These are phyloP conservation scores for Hemerocallis citrina DNA, from an alignment of 106 monocot species.

Conservation along the genomic window DNA sequence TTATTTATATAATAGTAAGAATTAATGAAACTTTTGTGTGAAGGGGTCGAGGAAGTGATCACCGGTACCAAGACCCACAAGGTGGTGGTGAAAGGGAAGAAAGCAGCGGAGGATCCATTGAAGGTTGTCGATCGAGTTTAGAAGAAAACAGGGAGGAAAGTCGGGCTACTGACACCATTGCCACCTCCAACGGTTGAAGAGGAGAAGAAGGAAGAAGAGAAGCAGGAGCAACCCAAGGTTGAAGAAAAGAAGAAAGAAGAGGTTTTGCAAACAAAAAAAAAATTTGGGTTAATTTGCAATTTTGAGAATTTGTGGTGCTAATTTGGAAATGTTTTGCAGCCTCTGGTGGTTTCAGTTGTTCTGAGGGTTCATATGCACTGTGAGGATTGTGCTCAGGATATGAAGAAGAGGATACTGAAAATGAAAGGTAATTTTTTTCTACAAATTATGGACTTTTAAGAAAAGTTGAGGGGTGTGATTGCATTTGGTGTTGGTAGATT, in stretches of 20 bases:
- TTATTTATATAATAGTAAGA: too few relatives aligned
- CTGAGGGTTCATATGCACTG: conserved; percentile 95
- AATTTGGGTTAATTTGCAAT: too few relatives aligned
- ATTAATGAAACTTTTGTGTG: too few relatives aligned
- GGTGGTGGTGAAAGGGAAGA: conserved; percentile 82
- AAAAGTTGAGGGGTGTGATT: too few relatives aligned
- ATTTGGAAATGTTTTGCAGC: conserved; percentile 42
- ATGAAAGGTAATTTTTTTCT: too few relatives aligned
- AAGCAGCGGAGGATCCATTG: conserved; percentile 68
- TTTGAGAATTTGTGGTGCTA: background rate
- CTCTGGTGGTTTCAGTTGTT: conserved; percentile 46
- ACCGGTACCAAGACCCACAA: conserved; percentile 55
- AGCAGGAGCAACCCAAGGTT: conserved; percentile 32
- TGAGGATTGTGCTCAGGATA: conserved; percentile 83
- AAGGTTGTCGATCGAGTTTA: conserved; percentile 72
- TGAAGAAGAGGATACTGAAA: conserved; percentile 83
- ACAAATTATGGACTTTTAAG: too few relatives aligned
- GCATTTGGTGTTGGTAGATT: too few relatives aligned
- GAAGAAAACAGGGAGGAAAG: conserved; percentile 79
- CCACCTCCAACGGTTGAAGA: conserved; percentile 28
- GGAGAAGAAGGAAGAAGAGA: conserved; percentile 18
- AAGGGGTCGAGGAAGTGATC: conserved; percentile 78
- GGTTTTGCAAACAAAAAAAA: too few relatives aligned
- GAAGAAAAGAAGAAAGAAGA: conserved; percentile 79
- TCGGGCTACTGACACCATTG: conserved; percentile 59